Evolutionary conservation across 805 yeast genomes (phyloP).

Genomic region (Lachancea lanzarotensis): DNA sequence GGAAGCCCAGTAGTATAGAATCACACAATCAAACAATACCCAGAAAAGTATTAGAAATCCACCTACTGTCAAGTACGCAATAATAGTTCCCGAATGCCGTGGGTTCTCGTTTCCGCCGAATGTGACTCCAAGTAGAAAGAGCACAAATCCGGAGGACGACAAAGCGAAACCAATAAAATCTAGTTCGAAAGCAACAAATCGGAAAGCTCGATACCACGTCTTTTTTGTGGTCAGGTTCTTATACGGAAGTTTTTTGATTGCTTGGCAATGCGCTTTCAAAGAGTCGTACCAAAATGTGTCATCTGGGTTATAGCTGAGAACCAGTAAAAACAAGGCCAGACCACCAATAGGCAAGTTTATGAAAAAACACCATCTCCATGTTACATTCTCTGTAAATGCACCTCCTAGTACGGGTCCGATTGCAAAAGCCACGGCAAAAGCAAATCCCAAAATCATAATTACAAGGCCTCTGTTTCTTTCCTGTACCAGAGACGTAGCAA

Average conservation of each 20-base stretch:
- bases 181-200: conserved; percentile 12
- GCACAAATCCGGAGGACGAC: conserved; percentile 19
- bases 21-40: conserved; percentile 38
- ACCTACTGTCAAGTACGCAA: conserved; percentile 40
- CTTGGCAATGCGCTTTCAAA: not conserved
- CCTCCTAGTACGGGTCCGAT: conserved; percentile 66
- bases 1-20: conserved; percentile 12
- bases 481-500: conserved; percentile 37
- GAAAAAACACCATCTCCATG: conserved; percentile 79
- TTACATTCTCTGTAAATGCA: conserved; percentile 47
- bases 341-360: conserved; percentile 66
- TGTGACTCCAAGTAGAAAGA: conserved; percentile 20
- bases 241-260: not conserved
- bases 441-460: conserved; percentile 21
- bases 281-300: not conserved
- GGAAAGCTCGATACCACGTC: not conserved
- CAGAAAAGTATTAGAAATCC: conserved; percentile 38
- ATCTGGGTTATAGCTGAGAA: conserved; percentile 15
- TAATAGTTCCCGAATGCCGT: conserved; percentile 46
- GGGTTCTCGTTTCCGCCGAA: conserved; percentile 50
- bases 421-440: conserved; percentile 45
- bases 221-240: not conserved
- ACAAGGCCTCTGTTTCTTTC: conserved; percentile 22
- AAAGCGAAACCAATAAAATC: conserved; percentile 23
- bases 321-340: conserved; percentile 17